Evolutionary conservation across 129 eudicot genomes (phyloP).

Genomic region (Rutidosis leptorrhynchoides): DNA sequence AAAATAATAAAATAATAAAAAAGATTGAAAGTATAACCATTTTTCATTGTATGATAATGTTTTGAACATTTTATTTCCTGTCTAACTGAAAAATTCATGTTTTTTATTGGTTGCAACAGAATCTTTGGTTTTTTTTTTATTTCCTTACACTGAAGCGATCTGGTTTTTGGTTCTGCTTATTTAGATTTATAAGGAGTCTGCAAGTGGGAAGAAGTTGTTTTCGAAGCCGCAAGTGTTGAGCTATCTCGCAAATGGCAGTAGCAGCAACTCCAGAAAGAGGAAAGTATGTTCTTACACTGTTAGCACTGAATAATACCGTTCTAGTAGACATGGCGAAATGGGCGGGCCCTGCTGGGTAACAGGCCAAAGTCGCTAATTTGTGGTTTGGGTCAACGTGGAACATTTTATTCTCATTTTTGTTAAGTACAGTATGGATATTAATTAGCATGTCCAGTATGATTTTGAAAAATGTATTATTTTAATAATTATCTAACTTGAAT

Average conservation of each 20-base stretch:
- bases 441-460: background rate
- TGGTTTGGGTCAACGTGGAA: background rate
- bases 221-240: conserved; percentile 49
- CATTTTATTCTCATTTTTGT: background rate
- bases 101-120: background rate
- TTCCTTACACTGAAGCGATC: background rate
- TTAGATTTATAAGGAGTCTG: conserved; percentile 42
- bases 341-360: background rate
- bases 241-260: conserved; percentile 30
- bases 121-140: no score
- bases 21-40: no score
- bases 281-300: conserved; percentile 21
- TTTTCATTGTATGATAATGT: no score
- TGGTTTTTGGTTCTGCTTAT: conserved; percentile 2
- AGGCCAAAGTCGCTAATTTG: background rate
- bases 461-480: background rate
- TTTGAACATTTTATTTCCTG: background rate
- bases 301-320: background rate
- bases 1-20: no score
- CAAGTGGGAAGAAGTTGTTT: conserved; percentile 39
- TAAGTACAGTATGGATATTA: background rate
- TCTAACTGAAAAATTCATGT: conserved; percentile 29
- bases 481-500: background rate
- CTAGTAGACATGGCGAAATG: background rate
- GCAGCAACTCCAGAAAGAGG: conserved; percentile 29